Conservation (phyloP, 73 alveolate genomes). For the Tetrahymena thermophila region DNA sequence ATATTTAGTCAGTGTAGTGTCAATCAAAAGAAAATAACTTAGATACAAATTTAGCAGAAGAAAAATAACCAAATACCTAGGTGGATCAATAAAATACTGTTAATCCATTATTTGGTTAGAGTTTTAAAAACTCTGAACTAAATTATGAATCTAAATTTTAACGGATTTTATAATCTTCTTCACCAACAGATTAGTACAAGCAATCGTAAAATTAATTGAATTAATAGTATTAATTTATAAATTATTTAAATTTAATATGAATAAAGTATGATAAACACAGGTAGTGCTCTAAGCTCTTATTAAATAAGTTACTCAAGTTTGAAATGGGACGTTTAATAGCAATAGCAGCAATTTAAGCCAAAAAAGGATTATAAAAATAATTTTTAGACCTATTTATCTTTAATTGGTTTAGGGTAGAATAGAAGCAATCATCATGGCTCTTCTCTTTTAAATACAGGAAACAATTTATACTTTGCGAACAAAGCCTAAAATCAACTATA, state of each 20-base stretch:
- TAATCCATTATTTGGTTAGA: not conserved
- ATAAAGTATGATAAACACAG: not conserved
- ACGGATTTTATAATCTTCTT: not conserved
- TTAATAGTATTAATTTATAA: not conserved
- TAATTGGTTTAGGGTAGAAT: not conserved
- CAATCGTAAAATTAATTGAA: not conserved
- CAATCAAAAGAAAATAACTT: not conserved
- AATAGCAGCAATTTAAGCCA: not conserved
- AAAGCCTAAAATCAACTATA: not conserved
- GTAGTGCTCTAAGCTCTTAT: not conserved
- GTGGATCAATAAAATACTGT: not conserved
- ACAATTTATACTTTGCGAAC: not conserved
- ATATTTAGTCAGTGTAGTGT: not conserved
- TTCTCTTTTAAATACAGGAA: not conserved
- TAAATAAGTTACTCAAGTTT: not conserved
- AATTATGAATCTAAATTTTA: not conserved
- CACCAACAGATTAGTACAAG: not conserved
- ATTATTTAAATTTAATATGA: not conserved
- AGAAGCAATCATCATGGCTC: not conserved
- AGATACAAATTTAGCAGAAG: not conserved
- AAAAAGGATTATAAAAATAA: not conserved
- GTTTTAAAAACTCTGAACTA: not conserved
- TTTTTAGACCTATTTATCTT: not conserved
- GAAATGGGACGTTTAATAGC: not conserved
- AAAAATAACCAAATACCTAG: not conserved